Evolutionary conservation across 2,329 filamentous ascomycete species (phyloP).

Genomic region (Arthroderma sp.): DNA sequence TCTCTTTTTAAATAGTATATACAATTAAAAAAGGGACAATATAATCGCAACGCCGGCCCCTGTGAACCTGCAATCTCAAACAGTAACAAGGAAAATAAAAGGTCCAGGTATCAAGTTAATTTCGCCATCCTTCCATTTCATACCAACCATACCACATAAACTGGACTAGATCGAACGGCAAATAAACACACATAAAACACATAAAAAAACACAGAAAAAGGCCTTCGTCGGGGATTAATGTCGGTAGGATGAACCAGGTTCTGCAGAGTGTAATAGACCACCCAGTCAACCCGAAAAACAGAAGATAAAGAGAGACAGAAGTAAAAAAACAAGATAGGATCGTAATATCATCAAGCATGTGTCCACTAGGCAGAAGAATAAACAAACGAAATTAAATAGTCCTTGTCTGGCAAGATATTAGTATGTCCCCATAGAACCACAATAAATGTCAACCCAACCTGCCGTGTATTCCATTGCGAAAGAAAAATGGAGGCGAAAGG

Average conservation of each 20-base stretch:
- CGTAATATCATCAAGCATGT: constrained; percentile 3
- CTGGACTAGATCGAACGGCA: neutral
- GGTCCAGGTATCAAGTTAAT: neutral
- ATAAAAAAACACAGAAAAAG: neutral
- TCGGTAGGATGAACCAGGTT: neutral
- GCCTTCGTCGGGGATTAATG: neutral
- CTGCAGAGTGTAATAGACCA: neutral
- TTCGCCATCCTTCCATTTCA: neutral
- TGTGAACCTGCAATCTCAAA: neutral
- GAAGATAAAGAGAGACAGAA: neutral
- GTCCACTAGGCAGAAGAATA: neutral
- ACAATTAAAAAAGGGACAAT: neutral
- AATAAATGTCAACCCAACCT: too few relatives aligned
- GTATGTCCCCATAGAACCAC: neutral
- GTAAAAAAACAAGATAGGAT: neutral
- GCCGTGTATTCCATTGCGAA: too few relatives aligned
- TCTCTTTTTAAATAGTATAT: neutral
- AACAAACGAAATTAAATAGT: neutral
- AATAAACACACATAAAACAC: neutral
- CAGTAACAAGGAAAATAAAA: neutral
- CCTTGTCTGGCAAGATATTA: neutral
- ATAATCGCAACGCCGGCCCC: neutral
- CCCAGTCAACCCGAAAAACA: neutral
- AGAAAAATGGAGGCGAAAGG: neutral
- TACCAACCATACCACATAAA: neutral